Evolutionary conservation across 2,329 filamentous ascomycete species (phyloP).

Genomic region (Harringtonia lauricola): DNA sequence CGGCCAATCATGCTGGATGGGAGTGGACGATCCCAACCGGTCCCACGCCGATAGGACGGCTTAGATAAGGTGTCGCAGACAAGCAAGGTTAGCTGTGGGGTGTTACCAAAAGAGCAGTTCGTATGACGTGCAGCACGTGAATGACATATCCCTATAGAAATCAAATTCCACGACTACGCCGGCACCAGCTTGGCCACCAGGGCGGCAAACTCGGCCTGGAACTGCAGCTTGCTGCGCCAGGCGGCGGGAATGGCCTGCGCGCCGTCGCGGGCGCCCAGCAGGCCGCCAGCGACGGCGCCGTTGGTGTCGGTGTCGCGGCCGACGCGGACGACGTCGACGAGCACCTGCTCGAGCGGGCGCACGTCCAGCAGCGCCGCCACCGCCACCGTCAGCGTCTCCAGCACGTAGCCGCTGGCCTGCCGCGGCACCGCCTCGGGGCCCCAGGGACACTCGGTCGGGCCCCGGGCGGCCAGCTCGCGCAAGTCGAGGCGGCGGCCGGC

Average conservation of each 20-base stretch:
- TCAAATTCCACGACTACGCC: too few species aligned
- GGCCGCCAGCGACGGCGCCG: conserved; percentile 31
- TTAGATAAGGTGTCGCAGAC: too few species aligned
- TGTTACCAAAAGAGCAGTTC: too few species aligned
- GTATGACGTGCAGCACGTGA: too few species aligned
- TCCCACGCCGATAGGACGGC: too few species aligned
- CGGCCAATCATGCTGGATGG: too few species aligned
- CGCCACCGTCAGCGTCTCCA: conserved; percentile 28
- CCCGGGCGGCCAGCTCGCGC: conserved; percentile 19
- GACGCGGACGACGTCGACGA: conserved; percentile 33
- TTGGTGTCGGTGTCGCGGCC: conserved; percentile 36
- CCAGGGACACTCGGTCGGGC: conserved; percentile 12
- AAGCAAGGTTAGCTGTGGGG: too few species aligned
- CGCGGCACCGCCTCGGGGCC: conserved; percentile 14
- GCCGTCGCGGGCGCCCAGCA: conserved; percentile 33
- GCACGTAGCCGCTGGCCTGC: conserved; percentile 27
- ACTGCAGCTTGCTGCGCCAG: conserved; percentile 29
- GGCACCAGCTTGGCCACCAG: conserved; percentile 1
- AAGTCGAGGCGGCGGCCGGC: conserved; percentile 17
- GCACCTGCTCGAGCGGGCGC: conserved; percentile 25
- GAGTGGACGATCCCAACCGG: too few species aligned
- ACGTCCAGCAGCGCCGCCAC: conserved; percentile 30
- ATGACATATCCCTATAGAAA: too few species aligned
- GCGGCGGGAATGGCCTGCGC: conserved; percentile 25
- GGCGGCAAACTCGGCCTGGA: conserved; percentile 23